phyloP scores from a whole-genome alignment of 352 stramenopile genomes.

The Pythium apleroticum region DNA sequence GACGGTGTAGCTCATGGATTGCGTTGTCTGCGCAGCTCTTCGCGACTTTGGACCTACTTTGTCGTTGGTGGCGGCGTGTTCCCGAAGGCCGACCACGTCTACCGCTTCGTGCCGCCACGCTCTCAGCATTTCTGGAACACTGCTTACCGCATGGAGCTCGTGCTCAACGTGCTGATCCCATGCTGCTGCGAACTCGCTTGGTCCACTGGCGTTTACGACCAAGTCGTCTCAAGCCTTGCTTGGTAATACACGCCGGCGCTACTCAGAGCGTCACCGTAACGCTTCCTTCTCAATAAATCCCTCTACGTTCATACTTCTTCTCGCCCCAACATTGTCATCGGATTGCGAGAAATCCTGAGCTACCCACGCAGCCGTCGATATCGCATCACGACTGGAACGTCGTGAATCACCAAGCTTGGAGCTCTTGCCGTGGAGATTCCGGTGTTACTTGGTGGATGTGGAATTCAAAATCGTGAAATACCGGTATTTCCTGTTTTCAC shows the following conservation, averaged over 20 bases:
- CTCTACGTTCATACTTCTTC: background rate
- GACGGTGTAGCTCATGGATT: background rate
- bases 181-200: conserved; percentile 67
- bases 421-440: no score
- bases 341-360: no score
- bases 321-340: no score
- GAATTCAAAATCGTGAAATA: background rate
- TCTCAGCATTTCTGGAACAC: conserved; percentile 77
- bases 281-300: background rate
- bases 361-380: no score
- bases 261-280: background rate
- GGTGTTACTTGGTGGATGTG: no score
- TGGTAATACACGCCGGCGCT: background rate
- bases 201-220: conserved; percentile 26
- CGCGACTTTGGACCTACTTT: conserved; percentile 71
- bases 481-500: conserved; percentile 3
- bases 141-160: conserved; percentile 81
- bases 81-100: conserved; percentile 76
- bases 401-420: background rate
- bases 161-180: conserved; percentile 76
- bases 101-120: conserved; percentile 71
- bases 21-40: conserved; percentile 45
- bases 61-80: conserved; percentile 73
- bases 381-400: no score
- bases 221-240: conserved; percentile 17